Evolutionary conservation across 2,329 filamentous ascomycete species (phyloP).

Genomic region (Phialophora verrucosa): DNA sequence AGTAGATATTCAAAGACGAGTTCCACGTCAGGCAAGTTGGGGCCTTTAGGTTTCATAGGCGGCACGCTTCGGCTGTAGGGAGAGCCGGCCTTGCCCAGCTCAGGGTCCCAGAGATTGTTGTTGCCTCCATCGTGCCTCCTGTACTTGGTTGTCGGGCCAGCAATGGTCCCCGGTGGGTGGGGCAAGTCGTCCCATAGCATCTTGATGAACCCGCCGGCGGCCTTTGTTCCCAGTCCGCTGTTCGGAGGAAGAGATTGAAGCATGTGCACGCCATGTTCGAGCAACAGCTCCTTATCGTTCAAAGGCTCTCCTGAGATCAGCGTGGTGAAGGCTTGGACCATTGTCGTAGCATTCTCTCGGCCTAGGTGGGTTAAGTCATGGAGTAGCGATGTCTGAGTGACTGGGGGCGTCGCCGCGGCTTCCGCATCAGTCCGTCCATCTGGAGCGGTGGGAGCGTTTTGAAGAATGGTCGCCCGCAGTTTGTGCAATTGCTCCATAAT

Average conservation of each 20-base stretch:
- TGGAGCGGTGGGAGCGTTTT: slow-evolving; percentile 44
- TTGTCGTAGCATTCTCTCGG: slow-evolving; percentile 48
- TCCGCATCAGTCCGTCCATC: slow-evolving; percentile 54
- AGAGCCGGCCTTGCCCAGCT: slow-evolving; percentile 60
- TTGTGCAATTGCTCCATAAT: slow-evolving; percentile 16
- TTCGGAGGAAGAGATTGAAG: slow-evolving; percentile 58
- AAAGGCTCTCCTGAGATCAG: slow-evolving; percentile 54
- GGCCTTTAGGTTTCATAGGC: slow-evolving; percentile 56
- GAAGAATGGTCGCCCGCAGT: slow-evolving; percentile 10
- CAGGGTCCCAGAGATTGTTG: slow-evolving; percentile 57
- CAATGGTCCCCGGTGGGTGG: slow-evolving; percentile 56
- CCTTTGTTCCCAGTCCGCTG: slow-evolving; percentile 55
- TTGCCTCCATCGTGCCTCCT: slow-evolving; percentile 53
- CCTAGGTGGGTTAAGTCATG: slow-evolving; percentile 50
- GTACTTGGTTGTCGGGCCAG: slow-evolving; percentile 54
- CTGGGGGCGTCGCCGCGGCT: slow-evolving; percentile 41
- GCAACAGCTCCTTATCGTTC: slow-evolving; percentile 55
- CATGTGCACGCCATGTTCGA: slow-evolving; percentile 61
- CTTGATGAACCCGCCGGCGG: slow-evolving; percentile 58
- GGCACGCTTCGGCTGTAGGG: slow-evolving; percentile 55
- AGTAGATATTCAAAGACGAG: slow-evolving; percentile 55
- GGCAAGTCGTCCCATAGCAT: slow-evolving; percentile 62
- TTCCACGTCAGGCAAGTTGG: slow-evolving; percentile 56
- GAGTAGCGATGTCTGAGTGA: slow-evolving; percentile 49
- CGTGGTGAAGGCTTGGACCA: slow-evolving; percentile 50